phyloP scores from a whole-genome alignment of 2,329 filamentous ascomycete species.

The Cordyceps fumosorosea region DNA sequence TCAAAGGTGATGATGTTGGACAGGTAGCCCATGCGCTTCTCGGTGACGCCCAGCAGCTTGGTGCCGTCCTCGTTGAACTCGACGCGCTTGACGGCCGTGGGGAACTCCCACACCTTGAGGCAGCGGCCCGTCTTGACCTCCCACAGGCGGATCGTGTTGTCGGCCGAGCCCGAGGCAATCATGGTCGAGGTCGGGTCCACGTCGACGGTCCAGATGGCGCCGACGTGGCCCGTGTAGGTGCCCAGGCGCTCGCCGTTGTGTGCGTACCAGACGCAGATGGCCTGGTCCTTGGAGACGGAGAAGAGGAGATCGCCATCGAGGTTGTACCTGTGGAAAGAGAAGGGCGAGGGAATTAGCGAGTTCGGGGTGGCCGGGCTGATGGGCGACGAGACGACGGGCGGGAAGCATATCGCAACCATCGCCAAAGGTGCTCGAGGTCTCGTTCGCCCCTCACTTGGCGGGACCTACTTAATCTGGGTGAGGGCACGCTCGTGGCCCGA shows the following conservation, averaged over 20 bases:
- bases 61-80: conserved; percentile 95
- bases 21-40: conserved; percentile 96
- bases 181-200: conserved; percentile 87
- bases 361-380: conserved; percentile 12
- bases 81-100: conserved; percentile 93
- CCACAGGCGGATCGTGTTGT: conserved; percentile 98
- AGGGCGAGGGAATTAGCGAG: not conserved
- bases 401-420: not conserved
- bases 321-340: conserved; percentile 58
- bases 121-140: conserved; percentile 87
- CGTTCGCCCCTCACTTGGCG: conserved; percentile 6
- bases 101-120: conserved; percentile 97
- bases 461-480: conserved; percentile 78
- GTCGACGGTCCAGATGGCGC: conserved; percentile 98
- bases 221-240: conserved; percentile 93
- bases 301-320: conserved; percentile 95
- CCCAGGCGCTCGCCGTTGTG: conserved; percentile 97
- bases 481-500: conserved; percentile 95
- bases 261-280: conserved; percentile 93
- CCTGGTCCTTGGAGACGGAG: conserved; percentile 91
- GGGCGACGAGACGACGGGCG: not conserved
- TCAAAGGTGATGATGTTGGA: conserved; percentile 91
- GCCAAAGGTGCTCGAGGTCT: not conserved
- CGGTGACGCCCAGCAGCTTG: conserved; percentile 86
- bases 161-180: conserved; percentile 90